Conservation (phyloP, 1,139 yeast genomes). For the Debaryomycetaceae sp. region DNA sequence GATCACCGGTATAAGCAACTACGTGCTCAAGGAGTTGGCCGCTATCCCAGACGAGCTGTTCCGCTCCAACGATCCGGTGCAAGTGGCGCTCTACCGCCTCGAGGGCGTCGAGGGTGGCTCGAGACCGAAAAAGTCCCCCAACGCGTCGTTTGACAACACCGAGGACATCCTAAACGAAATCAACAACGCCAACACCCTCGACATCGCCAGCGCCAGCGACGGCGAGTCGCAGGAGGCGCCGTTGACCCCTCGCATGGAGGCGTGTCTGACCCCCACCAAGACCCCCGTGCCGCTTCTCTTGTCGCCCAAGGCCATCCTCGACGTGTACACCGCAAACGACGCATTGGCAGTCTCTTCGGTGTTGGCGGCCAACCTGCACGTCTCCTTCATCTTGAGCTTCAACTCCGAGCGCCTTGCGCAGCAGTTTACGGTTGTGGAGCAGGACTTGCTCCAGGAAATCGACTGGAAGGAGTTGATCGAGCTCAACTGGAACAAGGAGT, state of each 20-base stretch:
- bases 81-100: constrained; percentile 66
- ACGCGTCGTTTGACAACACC: constrained; percentile 17
- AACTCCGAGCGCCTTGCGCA: constrained; percentile 63
- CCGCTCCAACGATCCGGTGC: constrained; percentile 59
- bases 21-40: constrained; percentile 66
- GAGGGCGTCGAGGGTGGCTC: constrained; percentile 73
- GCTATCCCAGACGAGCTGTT: constrained; percentile 75
- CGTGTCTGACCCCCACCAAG: constrained; percentile 2
- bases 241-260: constrained; percentile 11
- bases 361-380: constrained; percentile 45
- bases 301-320: constrained; percentile 36
- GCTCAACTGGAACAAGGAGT: constrained; percentile 64
- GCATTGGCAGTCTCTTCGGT: constrained; percentile 31
- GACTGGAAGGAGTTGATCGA: constrained; percentile 92
- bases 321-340: constrained; percentile 29
- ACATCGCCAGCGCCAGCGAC: constrained; percentile 26
- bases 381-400: constrained; percentile 75
- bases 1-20: constrained; percentile 61
- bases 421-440: constrained; percentile 82
- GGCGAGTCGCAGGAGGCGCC: constrained; percentile 25
- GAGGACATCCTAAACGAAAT: constrained; percentile 39
- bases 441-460: constrained; percentile 75
- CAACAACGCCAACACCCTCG: constrained; percentile 39
- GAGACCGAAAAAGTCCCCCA: constrained; percentile 5
- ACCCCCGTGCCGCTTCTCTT: too few relatives aligned